Evolutionary conservation across 768 basidiomycete species (phyloP).

Genomic region (Tricholoma saponaceum): DNA sequence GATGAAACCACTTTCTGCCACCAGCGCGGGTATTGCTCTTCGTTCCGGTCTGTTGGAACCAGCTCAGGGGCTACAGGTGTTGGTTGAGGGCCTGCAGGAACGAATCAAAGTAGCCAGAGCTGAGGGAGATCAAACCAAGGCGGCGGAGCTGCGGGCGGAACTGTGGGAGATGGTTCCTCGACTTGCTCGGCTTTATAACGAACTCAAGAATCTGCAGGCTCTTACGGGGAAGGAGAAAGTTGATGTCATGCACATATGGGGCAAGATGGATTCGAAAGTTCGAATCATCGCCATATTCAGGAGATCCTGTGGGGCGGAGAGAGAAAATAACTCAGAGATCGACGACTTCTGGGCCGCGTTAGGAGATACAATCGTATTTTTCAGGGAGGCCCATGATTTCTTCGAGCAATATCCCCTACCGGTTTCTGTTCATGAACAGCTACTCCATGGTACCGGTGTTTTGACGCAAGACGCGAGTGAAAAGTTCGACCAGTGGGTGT

Average conservation of each 20-base stretch:
- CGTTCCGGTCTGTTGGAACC: neutral
- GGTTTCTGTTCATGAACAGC: neutral
- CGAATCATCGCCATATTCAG: neutral
- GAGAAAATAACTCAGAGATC: neutral
- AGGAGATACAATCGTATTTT: neutral
- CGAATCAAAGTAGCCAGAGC: neutral
- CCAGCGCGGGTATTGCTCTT: slow-evolving; percentile 5
- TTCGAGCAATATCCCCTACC: neutral
- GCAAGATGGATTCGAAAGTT: neutral
- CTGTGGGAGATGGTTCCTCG: neutral
- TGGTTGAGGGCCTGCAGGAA: neutral
- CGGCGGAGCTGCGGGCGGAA: neutral
- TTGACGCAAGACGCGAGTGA: neutral
- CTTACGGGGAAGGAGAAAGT: neutral
- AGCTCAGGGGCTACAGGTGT: neutral
- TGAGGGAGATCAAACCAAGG: neutral
- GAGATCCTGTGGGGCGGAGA: neutral
- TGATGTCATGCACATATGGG: neutral
- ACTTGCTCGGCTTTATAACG: neutral
- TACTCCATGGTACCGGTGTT: neutral
- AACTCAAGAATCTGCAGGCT: neutral
- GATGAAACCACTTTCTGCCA: slow-evolving; percentile 8
- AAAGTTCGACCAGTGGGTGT: neutral
- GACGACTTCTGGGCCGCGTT: neutral
- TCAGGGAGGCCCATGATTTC: neutral